Conservation (phyloP, 2,329 filamentous ascomycete genomes). For the Metarhizium anisopliae region DNA sequence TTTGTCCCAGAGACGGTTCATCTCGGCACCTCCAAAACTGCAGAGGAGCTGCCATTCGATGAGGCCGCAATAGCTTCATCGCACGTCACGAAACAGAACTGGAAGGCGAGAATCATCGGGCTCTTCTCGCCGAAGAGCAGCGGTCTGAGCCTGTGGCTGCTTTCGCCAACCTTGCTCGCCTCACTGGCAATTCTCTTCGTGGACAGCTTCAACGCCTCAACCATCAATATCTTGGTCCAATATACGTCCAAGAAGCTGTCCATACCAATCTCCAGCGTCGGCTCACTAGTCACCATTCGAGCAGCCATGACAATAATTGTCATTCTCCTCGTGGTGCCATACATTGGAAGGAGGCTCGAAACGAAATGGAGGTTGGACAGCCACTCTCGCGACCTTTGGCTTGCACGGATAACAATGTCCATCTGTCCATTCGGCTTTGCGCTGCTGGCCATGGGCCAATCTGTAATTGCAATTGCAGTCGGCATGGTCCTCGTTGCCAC, state of each 20-base stretch:
- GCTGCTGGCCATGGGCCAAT: neutral
- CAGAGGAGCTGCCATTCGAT: neutral
- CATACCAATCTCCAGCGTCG: neutral
- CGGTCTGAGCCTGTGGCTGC: neutral
- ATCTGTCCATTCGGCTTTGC: neutral
- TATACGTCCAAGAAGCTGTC: neutral
- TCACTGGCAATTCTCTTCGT: neutral
- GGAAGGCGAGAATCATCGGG: neutral
- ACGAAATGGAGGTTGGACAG: neutral
- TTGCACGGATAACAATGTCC: neutral
- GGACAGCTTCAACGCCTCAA: neutral
- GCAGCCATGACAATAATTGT: slow-evolving; percentile 1
- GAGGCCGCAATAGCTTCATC: neutral
- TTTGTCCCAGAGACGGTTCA: neutral
- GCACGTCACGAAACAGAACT: neutral
- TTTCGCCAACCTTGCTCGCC: neutral
- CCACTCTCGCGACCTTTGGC: slow-evolving; percentile 3
- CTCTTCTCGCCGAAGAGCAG: neutral
- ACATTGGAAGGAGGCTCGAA: neutral
- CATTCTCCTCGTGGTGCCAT: neutral
- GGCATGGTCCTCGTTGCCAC: neutral
- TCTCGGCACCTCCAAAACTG: neutral
- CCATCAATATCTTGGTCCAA: neutral
- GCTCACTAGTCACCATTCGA: neutral
- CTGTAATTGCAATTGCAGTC: neutral